These are phyloP conservation scores for Sclerotinia subarctica DNA, from an alignment of 2,329 filamentous ascomycete genomes.

Conservation along the genomic window DNA sequence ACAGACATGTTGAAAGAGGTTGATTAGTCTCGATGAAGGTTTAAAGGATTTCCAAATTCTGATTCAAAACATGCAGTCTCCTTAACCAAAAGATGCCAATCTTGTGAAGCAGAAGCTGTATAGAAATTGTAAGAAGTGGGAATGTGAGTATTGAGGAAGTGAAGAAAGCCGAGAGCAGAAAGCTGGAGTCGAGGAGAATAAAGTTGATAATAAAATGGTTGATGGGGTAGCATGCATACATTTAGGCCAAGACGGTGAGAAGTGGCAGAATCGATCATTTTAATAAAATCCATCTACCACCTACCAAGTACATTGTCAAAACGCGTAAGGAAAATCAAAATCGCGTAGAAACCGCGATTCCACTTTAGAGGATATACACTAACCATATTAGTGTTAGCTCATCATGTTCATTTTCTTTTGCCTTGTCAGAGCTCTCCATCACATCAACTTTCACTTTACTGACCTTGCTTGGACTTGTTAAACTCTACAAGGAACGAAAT, in stretches of 20 bases:
- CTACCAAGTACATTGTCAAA: not conserved
- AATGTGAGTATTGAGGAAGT: not conserved
- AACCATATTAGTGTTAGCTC: not conserved
- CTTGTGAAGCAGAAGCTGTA: not conserved
- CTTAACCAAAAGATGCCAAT: constrained; percentile 11
- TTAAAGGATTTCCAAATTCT: not conserved
- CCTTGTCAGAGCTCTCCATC: constrained; percentile 5
- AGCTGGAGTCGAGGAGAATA: not conserved
- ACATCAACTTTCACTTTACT: not conserved
- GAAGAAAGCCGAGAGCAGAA: not conserved
- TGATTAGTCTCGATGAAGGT: not conserved
- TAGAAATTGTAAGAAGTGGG: not conserved
- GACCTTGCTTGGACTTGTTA: not conserved
- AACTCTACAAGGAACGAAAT: not conserved
- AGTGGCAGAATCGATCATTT: not conserved
- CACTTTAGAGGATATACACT: not conserved
- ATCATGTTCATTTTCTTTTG: not conserved
- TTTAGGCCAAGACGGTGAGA: constrained; percentile 3
- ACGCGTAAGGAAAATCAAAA: constrained; percentile 4
- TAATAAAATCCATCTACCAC: no score
- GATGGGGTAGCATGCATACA: constrained; percentile 8
- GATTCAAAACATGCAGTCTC: not conserved
- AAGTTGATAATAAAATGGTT: constrained; percentile 14
- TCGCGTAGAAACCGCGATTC: constrained; percentile 16
- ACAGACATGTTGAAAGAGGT: constrained; percentile 71